Base-by-base conservation (phyloP, 768 basidiomycete genomes). In the Pleurotus ostreatus region DNA sequence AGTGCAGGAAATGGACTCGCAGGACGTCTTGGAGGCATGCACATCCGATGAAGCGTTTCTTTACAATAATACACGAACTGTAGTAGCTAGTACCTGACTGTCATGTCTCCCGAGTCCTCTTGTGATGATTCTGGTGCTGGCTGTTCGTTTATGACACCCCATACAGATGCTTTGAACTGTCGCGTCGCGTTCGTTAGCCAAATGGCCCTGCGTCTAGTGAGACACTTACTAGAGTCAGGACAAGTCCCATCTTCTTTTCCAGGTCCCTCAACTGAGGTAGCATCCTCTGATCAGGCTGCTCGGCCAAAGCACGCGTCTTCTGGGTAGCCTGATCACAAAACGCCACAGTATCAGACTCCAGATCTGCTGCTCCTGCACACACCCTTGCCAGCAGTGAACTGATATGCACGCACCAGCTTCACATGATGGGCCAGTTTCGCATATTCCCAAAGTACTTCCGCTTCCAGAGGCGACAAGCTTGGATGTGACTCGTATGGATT, bases 81-180 rank as follows among this genome's bases (percentile, higher is more conserved):
- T 44, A 23, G 23, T 41, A 54, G 45, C 54, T 54, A 68, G 46
- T 60, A 64, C 18, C 55, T 59, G 51, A 70, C 66, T 18, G 67
- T 73, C 25, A 58, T 58, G 53, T 73, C 68, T 23, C 60, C 61
- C 18, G 62, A 63, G 37, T 57, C 65, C 15, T 68, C 54, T 39
- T 63, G 60, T 15, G 59, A 59, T 34, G 57, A 60, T 41, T 69
- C 52, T 34, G 68, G 66, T 23, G 70, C 69, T 18, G 82, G 80
- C 63, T 89, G 87, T 63, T 92, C 88, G 67, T 88, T 91, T 67
- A 97, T 88, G 54, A 95, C 88, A 12, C 88, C 92, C 93, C 94
- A 96, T 1, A 96, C 93, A 9, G 95, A 96, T 0, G 89, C 94
- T 73, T 97, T 95, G 82, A 94, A 98, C 92, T 94, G 62, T 5